Base-by-base conservation (phyloP, 2,329 filamentous ascomycete genomes). In the Sclerotinia minor region DNA sequence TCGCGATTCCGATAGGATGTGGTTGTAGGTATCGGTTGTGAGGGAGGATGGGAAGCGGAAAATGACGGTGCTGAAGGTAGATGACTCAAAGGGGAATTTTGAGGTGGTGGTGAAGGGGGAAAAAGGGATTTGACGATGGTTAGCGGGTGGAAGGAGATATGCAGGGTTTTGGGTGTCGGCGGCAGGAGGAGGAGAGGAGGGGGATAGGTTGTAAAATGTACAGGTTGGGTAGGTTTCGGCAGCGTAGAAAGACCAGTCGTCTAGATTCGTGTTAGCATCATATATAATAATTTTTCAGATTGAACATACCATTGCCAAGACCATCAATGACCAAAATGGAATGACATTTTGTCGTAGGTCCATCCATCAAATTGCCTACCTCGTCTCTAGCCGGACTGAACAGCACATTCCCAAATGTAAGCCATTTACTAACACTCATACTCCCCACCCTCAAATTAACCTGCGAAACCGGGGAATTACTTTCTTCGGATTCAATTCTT, bases 161-260 rank as follows among this genome's bases (percentile, higher is more conserved):
- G 81, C 80, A 0, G 82, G 76, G 5, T 80, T 76, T 3, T 79
- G 78, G 50, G 73, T 79, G 11, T 41, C 41, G 11, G 63, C 79
- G 44, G 63, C 79, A 41, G 80, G 82, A n/a, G 79, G 74, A 0
- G 81, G 80, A 80, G 68, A 71, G 1, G 74, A 76, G 9, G 87
- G 87, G 0, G 87, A 89, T 32, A 94, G 82, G 75, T 94, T 92
- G 80, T 92, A 94, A 70, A 95, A 89, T 2, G 87, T 89, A 0
- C 89, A 89, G 0, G 83, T 83, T 0, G 90, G 89, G 71, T 94
- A 94, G 0, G 90, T 92, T 75, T 94, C 87, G 8, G 92, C 90
- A 26, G 91, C 91, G 73, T 93, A 94, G 77, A 92, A 94, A 0
- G 91, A 94, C 92, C 92, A 95, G 75, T 95, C 92, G 72, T 90